These are phyloP conservation scores for Fusarium euwallaceae DNA, from an alignment of 2,329 filamentous ascomycete genomes.

Conservation along the genomic window DNA sequence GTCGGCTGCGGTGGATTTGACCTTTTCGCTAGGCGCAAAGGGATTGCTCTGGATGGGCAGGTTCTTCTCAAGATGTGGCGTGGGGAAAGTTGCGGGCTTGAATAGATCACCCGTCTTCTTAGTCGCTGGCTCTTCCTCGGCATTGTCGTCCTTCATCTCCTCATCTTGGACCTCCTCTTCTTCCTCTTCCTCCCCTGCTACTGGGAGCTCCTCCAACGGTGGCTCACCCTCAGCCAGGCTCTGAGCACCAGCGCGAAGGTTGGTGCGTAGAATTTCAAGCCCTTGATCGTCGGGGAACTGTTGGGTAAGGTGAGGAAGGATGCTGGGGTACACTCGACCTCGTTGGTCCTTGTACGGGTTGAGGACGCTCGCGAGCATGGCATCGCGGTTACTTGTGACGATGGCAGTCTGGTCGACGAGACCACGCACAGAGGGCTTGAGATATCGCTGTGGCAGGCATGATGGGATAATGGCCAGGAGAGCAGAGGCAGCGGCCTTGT, in stretches of 20 bases:
- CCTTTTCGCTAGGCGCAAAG: slow-evolving; percentile 48
- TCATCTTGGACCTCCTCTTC: slow-evolving; percentile 56
- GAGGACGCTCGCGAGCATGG: slow-evolving; percentile 85
- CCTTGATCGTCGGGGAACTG: slow-evolving; percentile 72
- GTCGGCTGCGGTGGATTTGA: slow-evolving; percentile 21
- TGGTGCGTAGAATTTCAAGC: slow-evolving; percentile 78
- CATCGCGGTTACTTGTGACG: slow-evolving; percentile 74
- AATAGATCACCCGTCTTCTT: slow-evolving; percentile 38
- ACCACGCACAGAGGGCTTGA: slow-evolving; percentile 79
- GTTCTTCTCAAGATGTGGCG: slow-evolving; percentile 39
- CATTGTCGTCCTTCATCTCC: slow-evolving; percentile 54
- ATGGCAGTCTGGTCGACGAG: slow-evolving; percentile 87
- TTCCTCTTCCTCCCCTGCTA: slow-evolving; percentile 50
- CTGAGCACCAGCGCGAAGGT: slow-evolving; percentile 60
- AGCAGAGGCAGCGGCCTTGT: slow-evolving; percentile 68
- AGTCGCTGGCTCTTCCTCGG: slow-evolving; percentile 49
- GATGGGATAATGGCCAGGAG: slow-evolving; percentile 75
- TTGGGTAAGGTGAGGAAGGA: slow-evolving; percentile 82
- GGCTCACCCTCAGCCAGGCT: slow-evolving; percentile 37
- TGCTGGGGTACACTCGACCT: slow-evolving; percentile 76
- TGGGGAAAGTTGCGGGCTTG: slow-evolving; percentile 36
- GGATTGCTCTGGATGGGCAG: slow-evolving; percentile 53
- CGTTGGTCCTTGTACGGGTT: slow-evolving; percentile 78
- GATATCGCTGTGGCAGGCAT: slow-evolving; percentile 72
- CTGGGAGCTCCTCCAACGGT: slow-evolving; percentile 41